Conservation (phyloP, 2,329 filamentous ascomycete species). For the Claviceps fusiformis region DNA sequence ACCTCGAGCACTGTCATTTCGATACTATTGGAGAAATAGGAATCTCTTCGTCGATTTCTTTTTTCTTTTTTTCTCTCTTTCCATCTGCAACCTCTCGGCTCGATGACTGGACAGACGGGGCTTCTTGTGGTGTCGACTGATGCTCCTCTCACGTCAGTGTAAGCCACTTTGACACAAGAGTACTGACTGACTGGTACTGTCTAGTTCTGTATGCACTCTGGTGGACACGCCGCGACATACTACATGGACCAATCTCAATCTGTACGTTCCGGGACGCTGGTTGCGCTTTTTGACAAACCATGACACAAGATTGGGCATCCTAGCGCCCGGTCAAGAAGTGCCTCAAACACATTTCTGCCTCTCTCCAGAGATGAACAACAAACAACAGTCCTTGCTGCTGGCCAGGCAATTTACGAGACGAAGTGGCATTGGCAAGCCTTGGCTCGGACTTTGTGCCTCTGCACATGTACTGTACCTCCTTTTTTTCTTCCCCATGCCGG, state of each 20-base stretch:
- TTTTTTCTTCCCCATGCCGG: neutral
- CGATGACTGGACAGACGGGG: neutral
- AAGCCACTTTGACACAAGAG: neutral
- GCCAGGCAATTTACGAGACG: neutral
- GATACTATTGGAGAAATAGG: neutral
- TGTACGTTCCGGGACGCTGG: neutral
- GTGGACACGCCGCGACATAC: too few relatives aligned
- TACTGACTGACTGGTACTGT: neutral
- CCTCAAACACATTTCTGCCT: neutral
- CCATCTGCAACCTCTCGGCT: neutral
- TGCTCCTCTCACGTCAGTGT: neutral
- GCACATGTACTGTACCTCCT: neutral
- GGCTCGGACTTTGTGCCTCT: neutral
- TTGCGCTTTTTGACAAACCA: slow-evolving; percentile 1
- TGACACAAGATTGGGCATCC: slow-evolving; percentile 1
- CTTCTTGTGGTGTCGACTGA: neutral
- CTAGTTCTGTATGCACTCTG: too few relatives aligned
- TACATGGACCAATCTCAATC: neutral
- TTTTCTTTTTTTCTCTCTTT: neutral
- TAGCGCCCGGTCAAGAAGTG: slow-evolving; percentile 4
- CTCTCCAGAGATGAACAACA: neutral
- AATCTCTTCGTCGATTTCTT: neutral
- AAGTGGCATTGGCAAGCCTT: neutral
- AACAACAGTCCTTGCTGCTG: neutral
- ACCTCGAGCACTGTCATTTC: neutral